phyloP scores from a whole-genome alignment of 495 filamentous ascomycete genomes.

The Penicillium paradoxum region DNA sequence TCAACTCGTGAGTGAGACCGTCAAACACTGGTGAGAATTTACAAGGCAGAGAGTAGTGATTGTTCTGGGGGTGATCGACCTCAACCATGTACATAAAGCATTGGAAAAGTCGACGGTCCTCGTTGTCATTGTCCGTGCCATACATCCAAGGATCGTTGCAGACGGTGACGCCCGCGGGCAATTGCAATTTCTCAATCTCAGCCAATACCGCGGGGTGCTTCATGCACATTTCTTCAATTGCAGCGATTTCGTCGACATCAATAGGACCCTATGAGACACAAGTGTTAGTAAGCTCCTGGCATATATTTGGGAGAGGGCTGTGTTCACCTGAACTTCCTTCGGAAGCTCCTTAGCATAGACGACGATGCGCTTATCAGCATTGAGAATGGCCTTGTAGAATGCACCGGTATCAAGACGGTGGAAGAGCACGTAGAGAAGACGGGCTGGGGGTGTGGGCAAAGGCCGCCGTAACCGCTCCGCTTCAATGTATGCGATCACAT shows the following conservation, averaged over 20 bases:
- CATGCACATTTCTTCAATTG: conserved; percentile 39
- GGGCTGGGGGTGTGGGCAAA: conserved; percentile 28
- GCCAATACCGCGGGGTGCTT: conserved; percentile 37
- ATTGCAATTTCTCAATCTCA: conserved; percentile 40
- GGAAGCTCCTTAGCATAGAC: conserved; percentile 37
- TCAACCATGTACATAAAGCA: conserved; percentile 43
- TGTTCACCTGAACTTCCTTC: conserved; percentile 35
- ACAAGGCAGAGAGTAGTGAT: conserved; percentile 77
- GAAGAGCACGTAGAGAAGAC: conserved; percentile 38
- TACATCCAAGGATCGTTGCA: conserved; percentile 49
- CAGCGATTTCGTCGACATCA: conserved; percentile 39
- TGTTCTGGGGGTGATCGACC: conserved; percentile 45
- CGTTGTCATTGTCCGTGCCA: conserved; percentile 33
- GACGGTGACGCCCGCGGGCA: conserved; percentile 37
- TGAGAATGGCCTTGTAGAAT: conserved; percentile 35
- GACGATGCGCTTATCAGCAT: conserved; percentile 29
- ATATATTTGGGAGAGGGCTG: background rate
- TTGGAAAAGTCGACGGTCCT: conserved; percentile 39
- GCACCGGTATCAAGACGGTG: conserved; percentile 36
- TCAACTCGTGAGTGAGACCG: conserved; percentile 57
- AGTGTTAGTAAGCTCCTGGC: conserved; percentile 4
- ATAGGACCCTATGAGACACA: conserved; percentile 27
- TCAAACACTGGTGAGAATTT: conserved; percentile 74
- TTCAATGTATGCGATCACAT: conserved; percentile 36
- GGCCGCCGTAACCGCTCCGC: conserved; percentile 33